These are phyloP conservation scores for Amphichorda felina DNA, from an alignment of 2,329 filamentous ascomycete genomes.

Conservation along the genomic window DNA sequence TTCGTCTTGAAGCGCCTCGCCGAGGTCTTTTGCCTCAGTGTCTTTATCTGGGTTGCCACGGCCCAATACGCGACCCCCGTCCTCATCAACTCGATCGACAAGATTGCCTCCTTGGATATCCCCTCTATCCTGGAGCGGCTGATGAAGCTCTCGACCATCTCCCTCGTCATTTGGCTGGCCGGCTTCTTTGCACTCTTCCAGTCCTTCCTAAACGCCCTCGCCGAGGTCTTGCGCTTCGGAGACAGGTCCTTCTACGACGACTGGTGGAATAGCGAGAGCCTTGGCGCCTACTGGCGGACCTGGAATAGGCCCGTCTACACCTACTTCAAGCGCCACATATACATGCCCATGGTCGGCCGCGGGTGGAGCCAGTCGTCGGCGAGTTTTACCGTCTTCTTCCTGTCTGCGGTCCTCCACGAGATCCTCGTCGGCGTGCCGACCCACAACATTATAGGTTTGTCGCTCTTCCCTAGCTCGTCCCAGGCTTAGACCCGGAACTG, in stretches of 20 bases:
- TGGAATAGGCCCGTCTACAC: constrained; percentile 98
- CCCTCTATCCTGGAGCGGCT: constrained; percentile 76
- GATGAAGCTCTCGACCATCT: constrained; percentile 92
- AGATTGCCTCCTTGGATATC: constrained; percentile 70
- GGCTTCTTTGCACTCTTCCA: constrained; percentile 97
- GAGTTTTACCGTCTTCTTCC: constrained; percentile 72
- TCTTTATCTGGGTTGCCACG: constrained; percentile 90
- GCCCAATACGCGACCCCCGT: constrained; percentile 92
- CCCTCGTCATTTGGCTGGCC: constrained; percentile 90
- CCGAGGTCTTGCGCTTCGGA: constrained; percentile 80
- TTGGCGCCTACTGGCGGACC: constrained; percentile 84
- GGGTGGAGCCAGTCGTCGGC: constrained; percentile 64
- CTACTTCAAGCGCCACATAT: constrained; percentile 93
- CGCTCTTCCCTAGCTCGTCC: neutral
- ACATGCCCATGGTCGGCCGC: constrained; percentile 73
- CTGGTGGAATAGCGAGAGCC: constrained; percentile 90
- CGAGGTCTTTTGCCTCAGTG: constrained; percentile 66
- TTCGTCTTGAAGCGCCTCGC: constrained; percentile 76
- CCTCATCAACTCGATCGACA: constrained; percentile 78
- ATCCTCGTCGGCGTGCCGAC: constrained; percentile 88
- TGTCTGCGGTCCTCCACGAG: constrained; percentile 86
- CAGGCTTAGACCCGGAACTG: too few relatives aligned
- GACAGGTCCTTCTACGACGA: constrained; percentile 93
- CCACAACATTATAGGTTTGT: constrained; percentile 68
- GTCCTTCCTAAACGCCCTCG: constrained; percentile 79